Conservation (phyloP, 805 yeast species). For the Pachysolen tannophilus region DNA sequence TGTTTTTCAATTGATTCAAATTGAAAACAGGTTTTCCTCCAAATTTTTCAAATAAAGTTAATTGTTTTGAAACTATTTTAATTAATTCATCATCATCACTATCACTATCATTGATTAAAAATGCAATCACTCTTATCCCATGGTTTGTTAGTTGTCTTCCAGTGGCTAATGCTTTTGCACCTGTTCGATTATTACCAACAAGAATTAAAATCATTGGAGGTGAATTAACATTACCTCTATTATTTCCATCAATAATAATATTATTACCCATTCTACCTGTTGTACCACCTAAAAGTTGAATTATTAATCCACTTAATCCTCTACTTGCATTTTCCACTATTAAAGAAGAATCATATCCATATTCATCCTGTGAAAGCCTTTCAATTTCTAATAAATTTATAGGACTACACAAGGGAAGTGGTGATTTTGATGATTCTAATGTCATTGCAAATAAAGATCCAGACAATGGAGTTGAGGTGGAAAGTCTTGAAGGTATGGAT, state of each 20-base stretch:
- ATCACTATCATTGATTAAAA: conserved; percentile 27
- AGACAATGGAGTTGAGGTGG: conserved; percentile 7
- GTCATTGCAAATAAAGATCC: conserved; percentile 1
- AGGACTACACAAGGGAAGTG: conserved; percentile 61
- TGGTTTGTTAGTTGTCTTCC: conserved; percentile 75
- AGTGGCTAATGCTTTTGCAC: conserved; percentile 67
- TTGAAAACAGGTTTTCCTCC: conserved; percentile 62
- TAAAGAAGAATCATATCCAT: conserved; percentile 34
- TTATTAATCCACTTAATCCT: conserved; percentile 51
- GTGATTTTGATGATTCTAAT: conserved; percentile 13
- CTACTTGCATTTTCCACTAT: conserved; percentile 63
- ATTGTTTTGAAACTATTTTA: conserved; percentile 34
- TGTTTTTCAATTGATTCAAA: conserved; percentile 26
- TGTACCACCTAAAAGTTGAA: conserved; percentile 61
- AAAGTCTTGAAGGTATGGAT: conserved; percentile 3
- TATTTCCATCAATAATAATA: conserved; percentile 25
- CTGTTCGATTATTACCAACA: conserved; percentile 69
- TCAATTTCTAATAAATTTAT: conserved; percentile 75
- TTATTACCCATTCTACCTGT: conserved; percentile 35
- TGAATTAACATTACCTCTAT: conserved; percentile 54
- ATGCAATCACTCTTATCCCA: conserved; percentile 60
- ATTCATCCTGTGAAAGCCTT: conserved; percentile 45
- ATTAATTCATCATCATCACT: conserved; percentile 29
- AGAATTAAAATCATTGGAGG: conserved; percentile 70
- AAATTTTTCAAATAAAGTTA: conserved; percentile 43